Evolutionary conservation across 805 yeast genomes (phyloP).

Genomic region (Saccharomyces kudriavzevii): DNA sequence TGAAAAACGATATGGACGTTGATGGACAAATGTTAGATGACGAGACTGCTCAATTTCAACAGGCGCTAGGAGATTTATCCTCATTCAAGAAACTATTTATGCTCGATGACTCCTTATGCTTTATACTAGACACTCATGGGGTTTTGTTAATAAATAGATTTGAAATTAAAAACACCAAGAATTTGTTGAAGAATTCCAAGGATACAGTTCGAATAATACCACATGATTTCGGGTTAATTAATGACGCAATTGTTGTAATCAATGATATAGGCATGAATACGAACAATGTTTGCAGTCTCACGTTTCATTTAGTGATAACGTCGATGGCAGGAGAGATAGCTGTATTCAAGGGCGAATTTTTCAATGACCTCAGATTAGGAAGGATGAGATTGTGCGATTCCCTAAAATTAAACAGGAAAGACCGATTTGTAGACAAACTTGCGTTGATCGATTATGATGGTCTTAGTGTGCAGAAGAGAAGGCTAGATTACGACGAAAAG

Average conservation of each 20-base stretch:
- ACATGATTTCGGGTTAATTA: conserved; percentile 18
- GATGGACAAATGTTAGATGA: neutral
- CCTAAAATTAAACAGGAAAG: conserved; percentile 7
- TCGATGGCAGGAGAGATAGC: conserved; percentile 17
- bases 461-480: neutral
- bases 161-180: conserved; percentile 6
- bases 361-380: conserved; percentile 15
- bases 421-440: conserved; percentile 17
- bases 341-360: conserved; percentile 16
- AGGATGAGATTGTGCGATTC: conserved; percentile 14
- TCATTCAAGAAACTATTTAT: conserved; percentile 22
- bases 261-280: conserved; percentile 5
- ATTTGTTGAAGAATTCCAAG: conserved; percentile 3
- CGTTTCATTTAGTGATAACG: conserved; percentile 14
- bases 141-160: conserved; percentile 17
- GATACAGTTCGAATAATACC: conserved; percentile 13
- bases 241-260: conserved; percentile 16
- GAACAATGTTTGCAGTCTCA: conserved; percentile 1
- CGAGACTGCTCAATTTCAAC: neutral
- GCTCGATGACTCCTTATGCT: conserved; percentile 15
- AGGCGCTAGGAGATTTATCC: conserved; percentile 8
- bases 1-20: neutral
- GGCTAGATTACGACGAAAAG: conserved; percentile 1
- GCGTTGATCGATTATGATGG: conserved; percentile 11
- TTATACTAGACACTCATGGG: conserved; percentile 20